Base-by-base conservation (phyloP, 208 protist genomes). In the Naegleria fowleri region DNA sequence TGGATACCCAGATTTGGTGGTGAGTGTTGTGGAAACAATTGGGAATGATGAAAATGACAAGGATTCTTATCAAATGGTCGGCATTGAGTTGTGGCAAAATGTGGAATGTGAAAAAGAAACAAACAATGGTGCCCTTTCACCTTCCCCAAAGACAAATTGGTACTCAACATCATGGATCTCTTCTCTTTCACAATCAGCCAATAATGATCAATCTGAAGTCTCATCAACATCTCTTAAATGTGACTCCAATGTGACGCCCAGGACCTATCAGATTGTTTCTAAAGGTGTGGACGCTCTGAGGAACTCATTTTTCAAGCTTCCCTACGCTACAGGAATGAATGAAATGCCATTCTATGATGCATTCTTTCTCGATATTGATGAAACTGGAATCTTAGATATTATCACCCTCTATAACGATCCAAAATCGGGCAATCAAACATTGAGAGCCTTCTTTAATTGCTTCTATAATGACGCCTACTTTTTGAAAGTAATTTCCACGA, bases 301-400 rank as follows among this genome's bases (percentile, higher is more conserved):
- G 11, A 29, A 2, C 11, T 22, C 55, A 2, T 29, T 67, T 67
- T 2, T 29, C 11, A 67, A 67, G 19, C 19, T 67, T 2, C 55
- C 55, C 4, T 29, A 15, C 55, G 19, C 4, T 3, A 22, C 55
- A 4, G 22, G 19, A 4, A 67, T 67, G 55, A 67, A 67, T 67
- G 55, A 67, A 22, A 67, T 67, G 55, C 55, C 55, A 15, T 29
- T 29, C 19, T 85, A n/a, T 6, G 16, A 88, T 59, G 39, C 29
- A 15, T 88, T 88, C 41, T 55, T 88, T 33, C 16, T 88, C 0
- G 84, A 88, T 55, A 39, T 88, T n/a, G 84, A 88, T 38, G 84
- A 88, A 55, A 58, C 39, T 19, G 84, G 84, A 52, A 36, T 38
- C 0, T 39, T 88, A 19, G 84, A 88, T 16, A 48, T 88, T 55